Evolutionary conservation across 352 stramenopile species (phyloP).

Genomic region (Globisporangium polare): DNA sequence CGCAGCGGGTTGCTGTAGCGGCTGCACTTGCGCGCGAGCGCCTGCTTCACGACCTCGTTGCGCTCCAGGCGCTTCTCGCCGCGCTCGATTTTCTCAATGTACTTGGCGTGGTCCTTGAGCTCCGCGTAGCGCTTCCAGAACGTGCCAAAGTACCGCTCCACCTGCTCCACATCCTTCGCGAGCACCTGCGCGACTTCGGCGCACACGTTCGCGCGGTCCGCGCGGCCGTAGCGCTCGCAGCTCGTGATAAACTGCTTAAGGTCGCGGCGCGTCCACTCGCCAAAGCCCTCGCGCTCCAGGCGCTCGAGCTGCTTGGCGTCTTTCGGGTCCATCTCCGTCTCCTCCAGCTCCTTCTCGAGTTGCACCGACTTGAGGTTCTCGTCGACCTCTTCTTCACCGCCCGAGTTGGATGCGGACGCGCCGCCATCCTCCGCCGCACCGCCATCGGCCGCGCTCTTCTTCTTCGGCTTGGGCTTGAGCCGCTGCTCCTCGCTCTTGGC

Average conservation of each 20-base stretch:
- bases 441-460: slow-evolving; percentile 32
- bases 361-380: slow-evolving; percentile 50
- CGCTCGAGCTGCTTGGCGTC: slow-evolving; percentile 67
- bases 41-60: slow-evolving; percentile 94
- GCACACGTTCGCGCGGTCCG: slow-evolving; percentile 88
- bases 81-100: slow-evolving; percentile 96
- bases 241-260: slow-evolving; percentile 89
- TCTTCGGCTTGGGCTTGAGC: slow-evolving; percentile 78
- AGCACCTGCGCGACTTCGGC: slow-evolving; percentile 89
- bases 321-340: slow-evolving; percentile 66
- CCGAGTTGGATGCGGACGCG: slow-evolving; percentile 54
- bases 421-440: slow-evolving; percentile 33
- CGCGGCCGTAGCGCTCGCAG: slow-evolving; percentile 93
- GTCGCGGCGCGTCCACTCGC: slow-evolving; percentile 92
- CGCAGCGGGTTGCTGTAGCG: slow-evolving; percentile 91
- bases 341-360: slow-evolving; percentile 78
- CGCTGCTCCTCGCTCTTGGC: slow-evolving; percentile 78
- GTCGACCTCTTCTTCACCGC: slow-evolving; percentile 45
- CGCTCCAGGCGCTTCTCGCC: slow-evolving; percentile 96
- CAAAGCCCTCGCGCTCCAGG: slow-evolving; percentile 90
- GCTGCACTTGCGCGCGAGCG: slow-evolving; percentile 95
- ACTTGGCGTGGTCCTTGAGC: slow-evolving; percentile 89
- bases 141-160: slow-evolving; percentile 94
- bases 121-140: slow-evolving; percentile 95
- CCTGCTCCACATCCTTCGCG: slow-evolving; percentile 88